phyloP scores from a whole-genome alignment of 768 basidiomycete species.

The Tulasnella sp. region DNA sequence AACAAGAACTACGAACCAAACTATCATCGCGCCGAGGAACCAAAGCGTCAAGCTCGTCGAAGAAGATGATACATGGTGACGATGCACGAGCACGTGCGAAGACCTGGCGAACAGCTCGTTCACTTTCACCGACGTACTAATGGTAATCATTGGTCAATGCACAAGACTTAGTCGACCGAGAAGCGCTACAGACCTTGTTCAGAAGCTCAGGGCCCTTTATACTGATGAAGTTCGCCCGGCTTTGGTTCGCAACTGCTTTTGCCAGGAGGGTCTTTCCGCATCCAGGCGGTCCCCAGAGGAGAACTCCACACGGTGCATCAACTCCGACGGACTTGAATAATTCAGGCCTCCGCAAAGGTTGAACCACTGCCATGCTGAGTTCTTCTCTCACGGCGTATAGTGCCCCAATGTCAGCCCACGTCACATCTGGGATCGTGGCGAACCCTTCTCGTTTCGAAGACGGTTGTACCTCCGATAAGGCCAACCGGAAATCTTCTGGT shows the following conservation, averaged over 20 bases:
- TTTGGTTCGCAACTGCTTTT: constrained; percentile 96
- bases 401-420: constrained; percentile 92
- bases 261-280: constrained; percentile 98
- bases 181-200: constrained; percentile 65
- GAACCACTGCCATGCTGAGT: constrained; percentile 94
- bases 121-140: constrained; percentile 96
- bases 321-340: constrained; percentile 85
- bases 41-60: constrained; percentile 88
- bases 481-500: constrained; percentile 65
- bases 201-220: constrained; percentile 95
- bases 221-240: constrained; percentile 91
- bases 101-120: constrained; percentile 87
- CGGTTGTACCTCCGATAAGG: constrained; percentile 86
- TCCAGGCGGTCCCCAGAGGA: constrained; percentile 98
- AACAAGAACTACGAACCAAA: constrained; percentile 46
- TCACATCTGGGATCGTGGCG: constrained; percentile 90
- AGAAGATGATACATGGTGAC: constrained; percentile 90
- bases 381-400: constrained; percentile 80
- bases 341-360: constrained; percentile 85
- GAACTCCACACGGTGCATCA: constrained; percentile 82
- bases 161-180: not conserved
- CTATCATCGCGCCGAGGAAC: constrained; percentile 86
- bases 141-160: not conserved
- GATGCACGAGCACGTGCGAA: constrained; percentile 91
- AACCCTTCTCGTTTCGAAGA: constrained; percentile 98